phyloP scores from a whole-genome alignment of 345 rosid species.

The Lumnitzera littorea region DNA sequence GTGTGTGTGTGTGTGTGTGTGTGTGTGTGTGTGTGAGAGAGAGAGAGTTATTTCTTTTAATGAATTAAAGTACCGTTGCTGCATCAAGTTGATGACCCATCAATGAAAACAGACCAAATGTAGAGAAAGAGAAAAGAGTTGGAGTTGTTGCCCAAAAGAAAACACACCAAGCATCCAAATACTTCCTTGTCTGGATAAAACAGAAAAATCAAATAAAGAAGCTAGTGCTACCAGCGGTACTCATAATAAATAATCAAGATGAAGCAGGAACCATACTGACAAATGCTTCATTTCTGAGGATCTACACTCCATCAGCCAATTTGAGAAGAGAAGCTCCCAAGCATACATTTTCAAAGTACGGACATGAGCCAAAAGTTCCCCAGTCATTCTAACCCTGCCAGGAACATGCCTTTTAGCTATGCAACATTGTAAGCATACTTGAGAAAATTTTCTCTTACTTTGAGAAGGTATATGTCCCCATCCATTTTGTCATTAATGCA shows the following conservation, averaged over 20 bases:
- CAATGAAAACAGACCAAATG: slow-evolving; percentile 75
- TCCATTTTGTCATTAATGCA: too few species aligned
- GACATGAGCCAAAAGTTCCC: slow-evolving; percentile 74
- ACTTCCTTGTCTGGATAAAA: slow-evolving; percentile 66
- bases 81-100: slow-evolving; percentile 97
- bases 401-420: slow-evolving; percentile 5
- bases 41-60: background rate
- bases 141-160: slow-evolving; percentile 99
- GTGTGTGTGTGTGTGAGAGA: background rate
- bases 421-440: background rate
- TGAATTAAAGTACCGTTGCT: slow-evolving; percentile 50
- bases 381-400: slow-evolving; percentile 80
- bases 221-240: background rate
- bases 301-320: slow-evolving; percentile 73
- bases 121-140: slow-evolving; percentile 75
- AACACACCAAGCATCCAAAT: slow-evolving; percentile 97
- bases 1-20: too few species aligned
- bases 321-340: slow-evolving; percentile 80
- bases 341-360: slow-evolving; percentile 84
- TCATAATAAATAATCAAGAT: background rate
- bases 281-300: slow-evolving; percentile 74
- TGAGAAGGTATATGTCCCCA: too few species aligned
- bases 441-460: too few species aligned
- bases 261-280: slow-evolving; percentile 38
- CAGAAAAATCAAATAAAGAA: slow-evolving; percentile 1